A percentile compares a stretch with the other conserved stretches of the same genome.
These are phyloP conservation scores for Exophiala sp. DNA, from an alignment of 2,329 filamentous ascomycete genomes.

Conservation along the genomic window DNA sequence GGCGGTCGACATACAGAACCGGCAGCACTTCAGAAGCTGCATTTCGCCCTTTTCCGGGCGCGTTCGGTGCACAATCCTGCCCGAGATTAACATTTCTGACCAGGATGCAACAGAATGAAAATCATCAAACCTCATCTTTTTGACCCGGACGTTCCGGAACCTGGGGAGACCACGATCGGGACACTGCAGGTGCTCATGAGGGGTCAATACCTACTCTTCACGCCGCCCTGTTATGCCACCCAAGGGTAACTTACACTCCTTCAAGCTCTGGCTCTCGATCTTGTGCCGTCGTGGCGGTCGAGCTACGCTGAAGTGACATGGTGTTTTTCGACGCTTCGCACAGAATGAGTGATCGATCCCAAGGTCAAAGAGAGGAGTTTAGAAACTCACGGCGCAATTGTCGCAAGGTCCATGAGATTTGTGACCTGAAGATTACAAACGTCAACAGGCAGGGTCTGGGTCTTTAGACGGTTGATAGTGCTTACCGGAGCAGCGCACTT, in stretches of 20 bases:
- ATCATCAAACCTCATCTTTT: background rate
- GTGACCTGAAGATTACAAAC: background rate
- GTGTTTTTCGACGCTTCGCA: background rate
- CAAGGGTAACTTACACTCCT: background rate
- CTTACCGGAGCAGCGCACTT: background rate
- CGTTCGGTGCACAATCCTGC: background rate
- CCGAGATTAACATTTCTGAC: background rate
- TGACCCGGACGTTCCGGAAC: background rate
- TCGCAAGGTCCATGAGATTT: background rate
- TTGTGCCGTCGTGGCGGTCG: background rate
- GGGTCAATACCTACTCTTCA: background rate
- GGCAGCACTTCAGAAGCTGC: background rate
- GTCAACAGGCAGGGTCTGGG: too few species aligned
- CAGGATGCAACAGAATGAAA: too few species aligned
- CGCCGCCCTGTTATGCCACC: too few species aligned
- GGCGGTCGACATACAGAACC: background rate
- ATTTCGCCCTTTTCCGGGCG: background rate
- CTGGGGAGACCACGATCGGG: background rate
- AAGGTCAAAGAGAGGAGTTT: background rate
- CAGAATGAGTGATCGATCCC: too few species aligned
- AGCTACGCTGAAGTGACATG: background rate
- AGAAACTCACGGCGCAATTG: background rate
- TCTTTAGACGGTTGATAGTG: too few species aligned
- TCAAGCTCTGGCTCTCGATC: background rate
- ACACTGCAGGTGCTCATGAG: background rate